Conservation (phyloP, 441 rosid genomes). For the Cnidoscolus chayamansa region DNA sequence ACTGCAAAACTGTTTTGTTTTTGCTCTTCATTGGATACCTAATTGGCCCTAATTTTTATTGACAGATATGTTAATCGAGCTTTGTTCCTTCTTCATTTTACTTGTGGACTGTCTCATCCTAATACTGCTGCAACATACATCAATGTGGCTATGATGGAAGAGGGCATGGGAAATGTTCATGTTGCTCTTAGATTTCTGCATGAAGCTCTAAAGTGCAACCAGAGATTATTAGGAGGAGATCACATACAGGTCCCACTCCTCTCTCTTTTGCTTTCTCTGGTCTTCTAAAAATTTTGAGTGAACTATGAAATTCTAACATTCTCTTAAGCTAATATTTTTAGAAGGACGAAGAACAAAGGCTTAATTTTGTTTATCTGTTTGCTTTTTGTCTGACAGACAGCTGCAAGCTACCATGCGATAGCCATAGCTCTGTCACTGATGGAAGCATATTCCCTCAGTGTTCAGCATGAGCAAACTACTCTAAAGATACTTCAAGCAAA, state of each 20-base stretch:
- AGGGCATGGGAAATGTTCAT: slow-evolving; percentile 68
- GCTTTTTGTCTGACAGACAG: slow-evolving; percentile 43
- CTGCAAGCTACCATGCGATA: slow-evolving; percentile 73
- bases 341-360: not conserved
- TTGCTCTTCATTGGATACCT: slow-evolving; percentile 10
- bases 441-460: slow-evolving; percentile 70
- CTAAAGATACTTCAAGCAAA: slow-evolving; percentile 53
- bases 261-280: not conserved
- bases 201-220: slow-evolving; percentile 69
- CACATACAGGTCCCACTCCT: slow-evolving; percentile 55
- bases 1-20: slow-evolving; percentile 6
- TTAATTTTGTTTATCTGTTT: slow-evolving; percentile 11
- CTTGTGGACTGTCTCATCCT: slow-evolving; percentile 69
- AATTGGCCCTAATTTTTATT: slow-evolving; percentile 11
- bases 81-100: slow-evolving; percentile 59
- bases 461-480: slow-evolving; percentile 71
- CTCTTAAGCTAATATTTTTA: not conserved
- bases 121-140: slow-evolving; percentile 71
- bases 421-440: slow-evolving; percentile 73
- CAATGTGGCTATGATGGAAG: slow-evolving; percentile 84
- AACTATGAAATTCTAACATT: not conserved
- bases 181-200: slow-evolving; percentile 69
- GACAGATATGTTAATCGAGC: slow-evolving; percentile 68
- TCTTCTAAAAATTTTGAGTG: not conserved
- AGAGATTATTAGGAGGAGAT: slow-evolving; percentile 50